Percentiles rank a stretch among this genome's conserved stretches.
Evolutionary conservation across 2,329 filamentous ascomycete genomes (phyloP).

Genomic region (Sphaerulina vaccinii): DNA sequence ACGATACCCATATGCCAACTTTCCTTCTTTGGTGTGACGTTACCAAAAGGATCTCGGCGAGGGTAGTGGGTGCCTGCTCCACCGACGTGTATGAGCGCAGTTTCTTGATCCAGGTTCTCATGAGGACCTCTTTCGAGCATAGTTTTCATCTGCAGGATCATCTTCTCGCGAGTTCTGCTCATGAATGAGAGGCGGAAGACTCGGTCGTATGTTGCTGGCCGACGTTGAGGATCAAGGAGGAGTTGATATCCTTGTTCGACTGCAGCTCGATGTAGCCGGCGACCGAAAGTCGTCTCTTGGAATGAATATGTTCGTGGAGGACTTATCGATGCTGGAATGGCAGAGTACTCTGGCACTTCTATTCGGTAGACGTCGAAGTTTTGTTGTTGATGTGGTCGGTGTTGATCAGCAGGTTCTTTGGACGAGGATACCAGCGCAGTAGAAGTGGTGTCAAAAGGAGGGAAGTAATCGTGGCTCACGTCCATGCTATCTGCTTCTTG

Average conservation of each 20-base stretch:
- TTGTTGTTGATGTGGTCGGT: neutral
- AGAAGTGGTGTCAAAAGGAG: neutral
- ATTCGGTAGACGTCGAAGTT: constrained; percentile 13
- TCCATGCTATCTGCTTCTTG: constrained; percentile 3
- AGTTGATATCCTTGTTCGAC: constrained; percentile 63
- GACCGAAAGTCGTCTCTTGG: constrained; percentile 66
- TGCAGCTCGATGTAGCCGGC: constrained; percentile 65
- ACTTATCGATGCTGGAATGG: constrained; percentile 9
- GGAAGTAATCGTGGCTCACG: constrained; percentile 6
- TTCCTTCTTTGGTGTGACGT: constrained; percentile 49
- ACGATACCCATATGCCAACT: constrained; percentile 33
- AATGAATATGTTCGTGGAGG: constrained; percentile 57
- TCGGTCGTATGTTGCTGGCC: constrained; percentile 24
- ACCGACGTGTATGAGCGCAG: constrained; percentile 65
- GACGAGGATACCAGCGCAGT: constrained; percentile 1
- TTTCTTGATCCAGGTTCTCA: constrained; percentile 59
- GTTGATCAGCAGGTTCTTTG: neutral
- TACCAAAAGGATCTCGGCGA: constrained; percentile 50
- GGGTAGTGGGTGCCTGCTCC: constrained; percentile 66
- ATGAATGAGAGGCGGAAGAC: constrained; percentile 32
- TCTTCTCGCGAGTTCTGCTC: constrained; percentile 23
- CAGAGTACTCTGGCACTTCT: constrained; percentile 19
- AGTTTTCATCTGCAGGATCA: constrained; percentile 38
- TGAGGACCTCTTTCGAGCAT: constrained; percentile 41
- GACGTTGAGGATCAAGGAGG: constrained; percentile 49